phyloP scores from a whole-genome alignment of 306 rosid genomes.

The Malus sylvestris region DNA sequence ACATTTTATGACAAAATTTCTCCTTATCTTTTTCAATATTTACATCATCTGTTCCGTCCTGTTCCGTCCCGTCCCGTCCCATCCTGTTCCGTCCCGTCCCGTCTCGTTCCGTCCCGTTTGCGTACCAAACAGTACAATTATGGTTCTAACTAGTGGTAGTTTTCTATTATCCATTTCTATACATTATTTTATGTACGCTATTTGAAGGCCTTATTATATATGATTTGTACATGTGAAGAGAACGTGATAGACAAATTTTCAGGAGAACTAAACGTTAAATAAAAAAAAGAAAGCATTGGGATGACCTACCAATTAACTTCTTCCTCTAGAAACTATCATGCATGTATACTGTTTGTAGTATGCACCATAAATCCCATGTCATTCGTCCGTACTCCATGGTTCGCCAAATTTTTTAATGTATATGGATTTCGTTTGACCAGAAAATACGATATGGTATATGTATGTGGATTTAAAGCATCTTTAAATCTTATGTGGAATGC shows the following conservation, averaged over 20 bases:
- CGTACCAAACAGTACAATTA: no score
- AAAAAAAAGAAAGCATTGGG: not conserved
- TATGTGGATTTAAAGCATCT: not conserved
- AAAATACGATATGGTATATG: not conserved
- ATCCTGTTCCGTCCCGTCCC: no score
- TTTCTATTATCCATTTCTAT: not conserved
- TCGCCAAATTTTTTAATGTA: not conserved
- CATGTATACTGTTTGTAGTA: not conserved
- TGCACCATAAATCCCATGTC: not conserved
- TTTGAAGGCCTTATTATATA: not conserved
- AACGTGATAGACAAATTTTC: not conserved
- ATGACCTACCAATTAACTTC: slow-evolving; percentile 1
- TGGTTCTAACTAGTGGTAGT: not conserved
- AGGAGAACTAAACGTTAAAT: not conserved
- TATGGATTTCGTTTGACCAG: not conserved
- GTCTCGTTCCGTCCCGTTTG: no score
- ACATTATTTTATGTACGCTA: not conserved
- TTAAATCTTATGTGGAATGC: not conserved
- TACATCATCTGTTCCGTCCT: no score
- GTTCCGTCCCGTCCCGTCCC: no score
- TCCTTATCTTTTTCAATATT: no score
- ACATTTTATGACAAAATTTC: no score
- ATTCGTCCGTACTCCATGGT: not conserved
- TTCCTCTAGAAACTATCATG: not conserved
- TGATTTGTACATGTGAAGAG: not conserved